A percentile compares a stretch with the other conserved stretches of the same genome.
Evolutionary conservation across 495 filamentous ascomycete genomes (phyloP).

Genomic region (Trichoderma asperelloides): DNA sequence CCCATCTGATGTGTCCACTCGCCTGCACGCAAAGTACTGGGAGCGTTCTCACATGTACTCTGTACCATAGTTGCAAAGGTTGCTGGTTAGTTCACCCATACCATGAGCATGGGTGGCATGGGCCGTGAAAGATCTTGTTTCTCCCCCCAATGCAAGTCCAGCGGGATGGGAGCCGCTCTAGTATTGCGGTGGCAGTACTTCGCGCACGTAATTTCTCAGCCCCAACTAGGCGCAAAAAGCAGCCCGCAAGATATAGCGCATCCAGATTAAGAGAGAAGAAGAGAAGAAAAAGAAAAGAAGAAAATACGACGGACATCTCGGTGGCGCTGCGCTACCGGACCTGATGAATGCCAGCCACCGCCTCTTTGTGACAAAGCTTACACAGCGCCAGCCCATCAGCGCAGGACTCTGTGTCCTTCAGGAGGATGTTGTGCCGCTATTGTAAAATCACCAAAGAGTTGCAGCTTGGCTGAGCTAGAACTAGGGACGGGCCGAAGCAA

Average conservation of each 20-base stretch:
- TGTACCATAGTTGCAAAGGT: background rate
- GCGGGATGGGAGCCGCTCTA: background rate
- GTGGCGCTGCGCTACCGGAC: background rate
- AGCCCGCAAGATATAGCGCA: conserved; percentile 7
- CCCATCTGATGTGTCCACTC: background rate
- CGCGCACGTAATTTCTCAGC: background rate
- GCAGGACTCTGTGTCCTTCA: background rate
- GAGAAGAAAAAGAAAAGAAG: background rate
- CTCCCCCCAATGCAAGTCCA: background rate
- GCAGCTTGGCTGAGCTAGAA: background rate
- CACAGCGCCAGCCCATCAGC: background rate
- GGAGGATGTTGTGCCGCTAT: background rate
- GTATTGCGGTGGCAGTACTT: too few species aligned
- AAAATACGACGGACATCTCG: background rate
- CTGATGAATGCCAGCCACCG: background rate
- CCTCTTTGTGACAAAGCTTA: background rate
- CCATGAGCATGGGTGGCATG: background rate
- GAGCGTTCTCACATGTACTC: background rate
- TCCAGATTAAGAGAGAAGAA: background rate
- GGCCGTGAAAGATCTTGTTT: background rate
- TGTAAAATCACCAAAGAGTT: background rate
- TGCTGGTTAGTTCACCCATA: background rate
- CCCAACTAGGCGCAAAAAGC: conserved; percentile 7
- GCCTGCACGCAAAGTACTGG: background rate
- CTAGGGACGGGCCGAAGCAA: background rate